Evolutionary conservation across 495 filamentous ascomycete species (phyloP).

Genomic region (Trichoderma gamsii): DNA sequence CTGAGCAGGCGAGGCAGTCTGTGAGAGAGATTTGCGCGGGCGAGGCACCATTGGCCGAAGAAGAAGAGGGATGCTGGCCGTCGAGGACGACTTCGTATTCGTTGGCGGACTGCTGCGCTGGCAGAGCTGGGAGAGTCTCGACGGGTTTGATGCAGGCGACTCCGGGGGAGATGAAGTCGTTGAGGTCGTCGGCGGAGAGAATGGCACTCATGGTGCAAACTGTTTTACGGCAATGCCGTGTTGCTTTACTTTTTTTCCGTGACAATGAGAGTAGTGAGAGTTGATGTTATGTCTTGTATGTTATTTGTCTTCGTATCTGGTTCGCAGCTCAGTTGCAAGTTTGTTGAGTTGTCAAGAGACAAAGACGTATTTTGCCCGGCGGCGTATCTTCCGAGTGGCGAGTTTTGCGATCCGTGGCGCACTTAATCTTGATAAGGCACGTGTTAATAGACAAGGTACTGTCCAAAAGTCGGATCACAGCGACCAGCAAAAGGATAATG

Average conservation of each 20-base stretch:
- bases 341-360: too few relatives aligned
- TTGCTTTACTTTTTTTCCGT: not conserved
- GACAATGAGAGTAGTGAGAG: not conserved
- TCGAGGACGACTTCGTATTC: conserved; percentile 88
- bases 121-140: conserved; percentile 66
- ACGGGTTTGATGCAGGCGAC: conserved; percentile 98
- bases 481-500: too few relatives aligned
- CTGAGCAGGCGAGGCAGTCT: conserved; percentile 94
- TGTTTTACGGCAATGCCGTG: not conserved
- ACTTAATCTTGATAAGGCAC: conserved; percentile 7
- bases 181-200: conserved; percentile 90
- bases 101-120: conserved; percentile 27
- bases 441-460: conserved; percentile 15
- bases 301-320: not conserved
- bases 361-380: too few relatives aligned
- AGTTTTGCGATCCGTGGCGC: conserved; percentile 8
- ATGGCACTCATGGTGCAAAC: conserved; percentile 77
- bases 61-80: conserved; percentile 60
- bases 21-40: conserved; percentile 90
- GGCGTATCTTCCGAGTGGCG: not conserved
- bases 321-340: too few relatives aligned
- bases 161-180: conserved; percentile 97
- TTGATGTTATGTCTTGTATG: not conserved
- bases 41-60: conserved; percentile 22
- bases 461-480: not conserved